These are phyloP conservation scores for Passiflora organensis DNA, from an alignment of 345 rosid genomes.

Conservation along the genomic window DNA sequence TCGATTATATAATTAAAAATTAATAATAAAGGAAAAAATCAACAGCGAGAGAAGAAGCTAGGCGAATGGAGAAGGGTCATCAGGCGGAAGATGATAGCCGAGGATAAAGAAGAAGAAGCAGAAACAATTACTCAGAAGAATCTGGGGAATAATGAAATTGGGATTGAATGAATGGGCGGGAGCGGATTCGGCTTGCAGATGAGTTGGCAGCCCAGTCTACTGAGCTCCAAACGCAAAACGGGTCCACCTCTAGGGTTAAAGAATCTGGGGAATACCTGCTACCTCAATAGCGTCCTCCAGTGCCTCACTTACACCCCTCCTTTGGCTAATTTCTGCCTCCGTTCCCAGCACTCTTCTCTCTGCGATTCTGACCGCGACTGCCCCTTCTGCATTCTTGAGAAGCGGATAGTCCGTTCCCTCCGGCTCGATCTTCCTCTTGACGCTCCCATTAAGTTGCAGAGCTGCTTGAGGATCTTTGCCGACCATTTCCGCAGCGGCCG, in stretches of 20 bases:
- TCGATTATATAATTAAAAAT: no score
- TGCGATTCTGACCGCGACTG: conserved; percentile 65
- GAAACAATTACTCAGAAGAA: background rate
- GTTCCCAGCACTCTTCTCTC: conserved; percentile 66
- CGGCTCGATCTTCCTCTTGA: conserved; percentile 53
- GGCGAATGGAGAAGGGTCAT: background rate
- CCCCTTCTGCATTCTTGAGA: conserved; percentile 86
- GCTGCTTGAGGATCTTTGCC: conserved; percentile 59
- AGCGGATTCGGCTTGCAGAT: conserved; percentile 34
- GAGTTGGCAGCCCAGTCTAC: conserved; percentile 95
- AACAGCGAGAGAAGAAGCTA: background rate
- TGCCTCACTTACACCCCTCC: conserved; percentile 99
- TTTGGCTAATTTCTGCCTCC: conserved; percentile 92
- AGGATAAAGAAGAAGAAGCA: conserved; percentile 14
- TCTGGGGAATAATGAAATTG: conserved; percentile 4
- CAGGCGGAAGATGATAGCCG: no score
- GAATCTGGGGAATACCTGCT: conserved; percentile 96
- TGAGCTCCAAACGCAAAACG: conserved; percentile 62
- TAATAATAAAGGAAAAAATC: background rate
- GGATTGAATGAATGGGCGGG: conserved; percentile 25
- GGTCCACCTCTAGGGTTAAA: conserved; percentile 86
- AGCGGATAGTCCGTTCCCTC: conserved; percentile 69
- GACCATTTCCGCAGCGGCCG: conserved; percentile 72
- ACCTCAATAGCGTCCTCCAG: conserved; percentile 86
- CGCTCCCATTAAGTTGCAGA: conserved; percentile 60